A percentile compares a stretch with the other conserved stretches of the same genome.
These are phyloP conservation scores for Pleomassaria siparia DNA, from an alignment of 2,329 filamentous ascomycete genomes.

Conservation along the genomic window DNA sequence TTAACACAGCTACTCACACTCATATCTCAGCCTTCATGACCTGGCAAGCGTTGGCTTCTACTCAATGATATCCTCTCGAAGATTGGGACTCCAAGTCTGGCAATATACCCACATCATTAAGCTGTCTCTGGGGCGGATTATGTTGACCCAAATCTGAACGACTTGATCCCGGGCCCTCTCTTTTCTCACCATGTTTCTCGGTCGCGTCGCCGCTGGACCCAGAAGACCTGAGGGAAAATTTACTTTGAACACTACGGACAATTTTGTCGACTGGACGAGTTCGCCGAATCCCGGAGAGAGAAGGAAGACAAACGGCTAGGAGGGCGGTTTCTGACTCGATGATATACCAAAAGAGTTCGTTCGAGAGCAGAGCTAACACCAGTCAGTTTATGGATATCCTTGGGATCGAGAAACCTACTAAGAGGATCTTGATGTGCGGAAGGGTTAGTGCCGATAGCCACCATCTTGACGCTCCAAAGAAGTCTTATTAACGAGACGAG, in stretches of 20 bases:
- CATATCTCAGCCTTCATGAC: too few relatives aligned
- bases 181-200: too few relatives aligned
- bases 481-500: slow-evolving; percentile 1
- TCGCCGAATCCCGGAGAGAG: slow-evolving; percentile 5
- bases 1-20: too few relatives aligned
- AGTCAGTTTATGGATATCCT: background rate
- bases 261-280: slow-evolving; percentile 2
- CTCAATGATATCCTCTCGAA: background rate
- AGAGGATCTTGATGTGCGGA: slow-evolving; percentile 1
- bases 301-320: slow-evolving; percentile 7
- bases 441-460: background rate
- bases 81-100: too few relatives aligned
- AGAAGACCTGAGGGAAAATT: background rate
- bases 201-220: too few relatives aligned
- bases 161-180: too few relatives aligned
- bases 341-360: slow-evolving; percentile 8
- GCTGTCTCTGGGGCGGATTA: too few relatives aligned
- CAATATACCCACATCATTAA: too few relatives aligned
- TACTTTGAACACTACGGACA: slow-evolving; percentile 7
- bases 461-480: background rate
- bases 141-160: too few relatives aligned
- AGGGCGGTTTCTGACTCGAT: slow-evolving; percentile 5
- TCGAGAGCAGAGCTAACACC: slow-evolving; percentile 4
- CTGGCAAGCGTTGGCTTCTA: too few relatives aligned
- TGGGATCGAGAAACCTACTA: background rate